Base-by-base conservation (phyloP, 495 filamentous ascomycete genomes). In the Echria macrotheca region DNA sequence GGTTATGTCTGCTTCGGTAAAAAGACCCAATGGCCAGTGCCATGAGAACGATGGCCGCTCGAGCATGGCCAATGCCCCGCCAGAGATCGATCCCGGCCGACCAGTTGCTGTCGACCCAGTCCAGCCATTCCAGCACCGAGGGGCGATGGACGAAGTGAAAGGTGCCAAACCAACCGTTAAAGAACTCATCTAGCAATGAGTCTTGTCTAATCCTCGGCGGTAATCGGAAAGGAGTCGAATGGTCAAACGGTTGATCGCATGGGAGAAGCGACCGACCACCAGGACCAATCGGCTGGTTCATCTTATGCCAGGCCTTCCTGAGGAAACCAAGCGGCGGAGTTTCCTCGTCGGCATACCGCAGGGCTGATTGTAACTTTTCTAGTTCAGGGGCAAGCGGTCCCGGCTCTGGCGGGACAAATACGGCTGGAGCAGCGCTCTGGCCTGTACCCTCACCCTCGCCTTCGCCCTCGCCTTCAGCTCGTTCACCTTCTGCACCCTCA, bases 101-200 rank as follows among this genome's bases (percentile, higher is more conserved):
- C 11, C 42, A 52, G 31, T 64, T 64, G 3, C 14, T 33, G 21
- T 49, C 29, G 1, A 64, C 52, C 0, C 14, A 22, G 2, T 59
- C 51, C 22, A 44, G 9, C 61, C 61, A 62, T 2, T 26, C 6
- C 18, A 32, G 46, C 18, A 47, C 36, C 2, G 56, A 56, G 4
- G 22, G 52, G 5, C 46, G 43, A 36, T 62, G 61, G 5, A 64
- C 18, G 25, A 64, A 53, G 26, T 57, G 56, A n/a, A 52, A 62
- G 9, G 59, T 59, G 11, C 31, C 46, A 11, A 31, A 56, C 58
- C 58, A 61, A 23, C 58, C 49, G 1, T 14, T 45, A 10, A 55
- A 38, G 26, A 56, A 64, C 2, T 48, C 43, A 15, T 56, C 41
- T 7, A 56, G 58, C 37, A 61, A 39, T 7, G 42, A 22, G 12